Conservation (phyloP, 2,329 filamentous ascomycete species). For the Cytospora piceae region DNA sequence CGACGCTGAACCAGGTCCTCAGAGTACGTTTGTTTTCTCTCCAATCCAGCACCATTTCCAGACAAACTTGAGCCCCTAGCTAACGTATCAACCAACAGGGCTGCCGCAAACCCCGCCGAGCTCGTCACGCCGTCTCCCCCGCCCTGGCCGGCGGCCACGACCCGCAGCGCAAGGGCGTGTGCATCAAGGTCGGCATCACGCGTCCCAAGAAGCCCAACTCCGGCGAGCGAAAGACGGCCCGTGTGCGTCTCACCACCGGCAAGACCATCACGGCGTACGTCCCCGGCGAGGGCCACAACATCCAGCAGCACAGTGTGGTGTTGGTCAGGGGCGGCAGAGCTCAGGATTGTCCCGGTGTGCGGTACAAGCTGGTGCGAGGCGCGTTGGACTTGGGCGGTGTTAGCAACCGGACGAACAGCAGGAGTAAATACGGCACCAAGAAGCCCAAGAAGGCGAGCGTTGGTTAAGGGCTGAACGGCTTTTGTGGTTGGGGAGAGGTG, state of each 20-base stretch:
- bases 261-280: conserved; percentile 92
- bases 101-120: conserved; percentile 77
- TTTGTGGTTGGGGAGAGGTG: background rate
- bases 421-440: conserved; percentile 98
- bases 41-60: background rate
- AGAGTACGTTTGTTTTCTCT: conserved; percentile 46
- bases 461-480: conserved; percentile 38
- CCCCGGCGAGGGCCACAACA: conserved; percentile 96
- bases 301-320: conserved; percentile 98
- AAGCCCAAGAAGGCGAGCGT: conserved; percentile 85
- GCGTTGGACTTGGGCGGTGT: conserved; percentile 96
- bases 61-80: background rate
- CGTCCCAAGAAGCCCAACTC: conserved; percentile 99
- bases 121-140: conserved; percentile 85
- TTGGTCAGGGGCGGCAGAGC: conserved; percentile 89
- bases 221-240: conserved; percentile 92
- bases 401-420: conserved; percentile 76
- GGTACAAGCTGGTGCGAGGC: conserved; percentile 90
- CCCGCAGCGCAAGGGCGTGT: conserved; percentile 92
- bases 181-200: conserved; percentile 88
- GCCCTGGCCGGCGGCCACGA: conserved; percentile 71
- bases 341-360: conserved; percentile 98
- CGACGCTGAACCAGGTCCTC: conserved; percentile 75
- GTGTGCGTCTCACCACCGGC: conserved; percentile 85
- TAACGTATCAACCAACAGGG: conserved; percentile 50